phyloP scores from a whole-genome alignment of 805 yeast genomes.

The Candida boidinii region DNA sequence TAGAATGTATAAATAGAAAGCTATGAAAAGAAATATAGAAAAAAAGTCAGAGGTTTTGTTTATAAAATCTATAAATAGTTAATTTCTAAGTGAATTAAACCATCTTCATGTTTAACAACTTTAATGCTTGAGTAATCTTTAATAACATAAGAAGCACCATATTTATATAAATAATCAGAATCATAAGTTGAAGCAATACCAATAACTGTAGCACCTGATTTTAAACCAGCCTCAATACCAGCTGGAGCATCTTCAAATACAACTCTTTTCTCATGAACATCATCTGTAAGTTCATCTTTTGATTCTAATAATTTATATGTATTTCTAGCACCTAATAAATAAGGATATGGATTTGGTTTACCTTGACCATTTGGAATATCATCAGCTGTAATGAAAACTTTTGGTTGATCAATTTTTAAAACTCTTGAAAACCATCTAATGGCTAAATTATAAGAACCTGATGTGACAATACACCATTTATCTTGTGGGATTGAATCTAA shows the following conservation, averaged over 20 bases:
- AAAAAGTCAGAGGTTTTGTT: too few species aligned
- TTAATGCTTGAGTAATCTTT: constrained; percentile 58
- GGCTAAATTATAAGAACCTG: constrained; percentile 74
- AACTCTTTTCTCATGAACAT: too few species aligned
- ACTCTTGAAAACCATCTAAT: constrained; percentile 66
- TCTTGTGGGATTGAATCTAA: constrained; percentile 33
- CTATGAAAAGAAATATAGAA: too few species aligned
- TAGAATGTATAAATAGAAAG: too few species aligned
- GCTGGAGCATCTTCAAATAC: constrained; percentile 90
- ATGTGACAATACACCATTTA: constrained; percentile 84
- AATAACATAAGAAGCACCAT: constrained; percentile 80
- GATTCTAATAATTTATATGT: constrained; percentile 35
- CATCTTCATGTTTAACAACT: constrained; percentile 44
- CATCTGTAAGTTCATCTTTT: constrained; percentile 17
- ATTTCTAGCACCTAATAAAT: constrained; percentile 47
- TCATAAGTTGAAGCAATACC: constrained; percentile 80
- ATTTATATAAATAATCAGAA: constrained; percentile 55
- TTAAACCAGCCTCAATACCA: constrained; percentile 76
- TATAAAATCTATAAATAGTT: too few species aligned
- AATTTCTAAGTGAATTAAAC: constrained; percentile 29
- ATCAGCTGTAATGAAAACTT: constrained; percentile 75
- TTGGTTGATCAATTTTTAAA: constrained; percentile 54
- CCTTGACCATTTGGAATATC: constrained; percentile 78
- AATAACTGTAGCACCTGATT: constrained; percentile 73
- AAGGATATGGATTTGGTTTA: constrained; percentile 85